A percentile compares a stretch with the other conserved stretches of the same genome.
phyloP scores from a whole-genome alignment of 306 rosid genomes.

The Vachellia pachyceras region DNA sequence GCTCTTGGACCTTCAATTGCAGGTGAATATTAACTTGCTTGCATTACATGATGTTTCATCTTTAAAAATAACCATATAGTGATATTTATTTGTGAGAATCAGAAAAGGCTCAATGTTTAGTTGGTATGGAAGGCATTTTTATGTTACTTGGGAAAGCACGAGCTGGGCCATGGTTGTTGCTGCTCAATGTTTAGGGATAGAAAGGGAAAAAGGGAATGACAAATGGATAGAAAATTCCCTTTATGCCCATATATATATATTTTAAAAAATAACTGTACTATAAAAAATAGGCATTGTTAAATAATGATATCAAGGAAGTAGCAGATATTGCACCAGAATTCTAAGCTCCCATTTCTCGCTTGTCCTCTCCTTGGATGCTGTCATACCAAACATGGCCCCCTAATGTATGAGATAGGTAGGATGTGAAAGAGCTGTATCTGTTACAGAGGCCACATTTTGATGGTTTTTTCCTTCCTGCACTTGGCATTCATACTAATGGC shows the following conservation, averaged over 20 bases:
- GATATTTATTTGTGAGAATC: neutral
- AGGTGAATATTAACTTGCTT: slow-evolving; percentile 47
- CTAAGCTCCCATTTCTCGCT: neutral
- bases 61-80: slow-evolving; percentile 16
- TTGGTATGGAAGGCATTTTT: neutral
- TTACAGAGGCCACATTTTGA: neutral
- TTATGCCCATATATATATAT: no score
- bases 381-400: neutral
- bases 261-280: neutral
- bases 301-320: neutral
- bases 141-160: neutral
- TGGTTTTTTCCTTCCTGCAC: slow-evolving; percentile 10
- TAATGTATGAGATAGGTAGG: neutral
- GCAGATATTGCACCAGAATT: neutral
- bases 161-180: neutral
- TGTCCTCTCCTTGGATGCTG: neutral
- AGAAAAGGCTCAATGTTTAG: neutral
- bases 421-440: slow-evolving; percentile 1
- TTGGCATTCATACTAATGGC: neutral
- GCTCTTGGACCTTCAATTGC: slow-evolving; percentile 91
- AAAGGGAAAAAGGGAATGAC: neutral
- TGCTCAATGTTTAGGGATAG: neutral
- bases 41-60: neutral
- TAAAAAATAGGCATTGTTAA: neutral
- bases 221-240: neutral